Conservation (phyloP, 495 filamentous ascomycete species). For the Penicillium lividum region DNA sequence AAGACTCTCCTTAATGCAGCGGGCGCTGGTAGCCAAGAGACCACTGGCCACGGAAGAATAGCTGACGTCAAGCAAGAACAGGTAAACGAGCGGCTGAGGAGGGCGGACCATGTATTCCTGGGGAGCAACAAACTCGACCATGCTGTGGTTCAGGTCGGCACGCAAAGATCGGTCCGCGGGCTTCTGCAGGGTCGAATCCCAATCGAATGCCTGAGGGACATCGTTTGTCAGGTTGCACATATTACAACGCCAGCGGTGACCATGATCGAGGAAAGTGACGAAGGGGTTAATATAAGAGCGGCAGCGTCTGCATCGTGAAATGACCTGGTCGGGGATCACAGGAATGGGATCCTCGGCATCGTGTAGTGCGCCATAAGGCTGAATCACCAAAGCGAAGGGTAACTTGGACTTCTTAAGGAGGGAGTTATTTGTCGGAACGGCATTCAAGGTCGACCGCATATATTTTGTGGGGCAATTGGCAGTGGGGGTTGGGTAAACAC, state of each 20-base stretch:
- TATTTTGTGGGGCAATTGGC: conserved; percentile 94
- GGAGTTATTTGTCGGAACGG: conserved; percentile 84
- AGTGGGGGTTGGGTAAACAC: conserved; percentile 87
- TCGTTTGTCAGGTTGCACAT: conserved; percentile 99
- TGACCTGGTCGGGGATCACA: conserved; percentile 93
- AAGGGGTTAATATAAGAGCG: conserved; percentile 98
- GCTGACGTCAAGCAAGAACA: conserved; percentile 97
- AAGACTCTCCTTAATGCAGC: conserved; percentile 92
- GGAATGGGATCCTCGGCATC: conserved; percentile 89
- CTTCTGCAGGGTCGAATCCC: conserved; percentile 90
- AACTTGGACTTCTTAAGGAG: conserved; percentile 95
- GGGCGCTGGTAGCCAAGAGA: conserved; percentile 89
- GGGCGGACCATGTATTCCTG: conserved; percentile 99
- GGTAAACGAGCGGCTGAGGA: conserved; percentile 94
- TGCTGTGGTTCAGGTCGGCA: conserved; percentile 87
- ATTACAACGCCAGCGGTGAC: conserved; percentile 97
- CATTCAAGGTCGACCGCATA: conserved; percentile 91
- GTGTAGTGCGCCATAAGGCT: conserved; percentile 90
- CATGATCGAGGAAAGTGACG: conserved; percentile 93
- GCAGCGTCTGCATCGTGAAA: conserved; percentile 92
- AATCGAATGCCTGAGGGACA: conserved; percentile 97
- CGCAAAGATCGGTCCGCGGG: conserved; percentile 86
- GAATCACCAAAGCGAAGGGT: conserved; percentile 93
- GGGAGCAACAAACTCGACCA: conserved; percentile 95
- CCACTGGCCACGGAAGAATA: conserved; percentile 88